These are phyloP conservation scores for Blattamonas nauphoetae DNA, from an alignment of 78 protist species.

Conservation along the genomic window DNA sequence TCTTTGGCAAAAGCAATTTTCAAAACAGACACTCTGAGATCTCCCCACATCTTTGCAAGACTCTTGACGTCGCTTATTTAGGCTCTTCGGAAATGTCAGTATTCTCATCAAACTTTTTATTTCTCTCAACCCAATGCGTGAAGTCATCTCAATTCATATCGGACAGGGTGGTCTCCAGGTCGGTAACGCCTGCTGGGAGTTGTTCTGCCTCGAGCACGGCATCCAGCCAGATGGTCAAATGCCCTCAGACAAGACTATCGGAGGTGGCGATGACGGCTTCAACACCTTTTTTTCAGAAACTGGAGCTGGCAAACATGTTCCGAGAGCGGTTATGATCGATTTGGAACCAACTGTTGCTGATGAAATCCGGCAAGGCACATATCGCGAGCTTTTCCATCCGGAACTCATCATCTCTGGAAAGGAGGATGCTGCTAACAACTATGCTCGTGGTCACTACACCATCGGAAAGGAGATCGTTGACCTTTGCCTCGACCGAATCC, in stretches of 20 bases:
- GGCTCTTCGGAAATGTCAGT: no score
- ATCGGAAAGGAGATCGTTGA: slow-evolving; percentile 89
- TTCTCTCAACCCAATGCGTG: slow-evolving; percentile 50
- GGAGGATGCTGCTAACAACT: slow-evolving; percentile 96
- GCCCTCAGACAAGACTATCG: slow-evolving; percentile 78
- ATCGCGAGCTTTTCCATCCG: slow-evolving; percentile 92
- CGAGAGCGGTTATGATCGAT: slow-evolving; percentile 84
- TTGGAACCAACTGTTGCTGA: slow-evolving; percentile 93
- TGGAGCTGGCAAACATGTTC: slow-evolving; percentile 82
- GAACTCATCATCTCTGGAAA: slow-evolving; percentile 93
- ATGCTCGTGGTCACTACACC: slow-evolving; percentile 97
- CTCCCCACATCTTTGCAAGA: no score
- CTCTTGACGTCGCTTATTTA: no score
- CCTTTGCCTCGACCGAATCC: slow-evolving; percentile 80
- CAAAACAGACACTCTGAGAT: no score
- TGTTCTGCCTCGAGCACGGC: slow-evolving; percentile 92
- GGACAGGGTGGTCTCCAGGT: slow-evolving; percentile 88
- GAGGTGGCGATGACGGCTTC: slow-evolving; percentile 70
- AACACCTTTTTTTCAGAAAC: slow-evolving; percentile 84
- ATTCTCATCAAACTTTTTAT: neutral
- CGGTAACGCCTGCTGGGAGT: slow-evolving; percentile 96
- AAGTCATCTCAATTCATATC: slow-evolving; percentile 75
- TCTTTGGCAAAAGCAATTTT: neutral
- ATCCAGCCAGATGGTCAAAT: slow-evolving; percentile 84
- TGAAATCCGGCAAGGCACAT: slow-evolving; percentile 84